Evolutionary conservation across 2,329 filamentous ascomycete genomes (phyloP).

Genomic region (Ophiostoma montium): DNA sequence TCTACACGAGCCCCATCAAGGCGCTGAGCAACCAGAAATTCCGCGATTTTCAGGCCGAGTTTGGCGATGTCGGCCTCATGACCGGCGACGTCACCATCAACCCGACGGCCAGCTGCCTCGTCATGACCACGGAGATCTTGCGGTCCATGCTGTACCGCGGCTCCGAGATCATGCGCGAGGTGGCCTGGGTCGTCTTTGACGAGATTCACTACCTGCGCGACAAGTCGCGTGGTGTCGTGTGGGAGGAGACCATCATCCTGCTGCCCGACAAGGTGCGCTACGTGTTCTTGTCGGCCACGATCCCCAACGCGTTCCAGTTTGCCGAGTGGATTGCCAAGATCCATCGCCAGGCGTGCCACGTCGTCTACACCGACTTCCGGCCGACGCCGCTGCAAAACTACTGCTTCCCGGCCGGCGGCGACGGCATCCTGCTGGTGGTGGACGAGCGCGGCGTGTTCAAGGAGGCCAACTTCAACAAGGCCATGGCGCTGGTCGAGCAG

Average conservation of each 20-base stretch:
- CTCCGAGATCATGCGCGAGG: slow-evolving; percentile 98
- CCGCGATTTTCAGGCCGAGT: slow-evolving; percentile 86
- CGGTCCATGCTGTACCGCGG: slow-evolving; percentile 96
- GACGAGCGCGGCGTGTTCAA: slow-evolving; percentile 95
- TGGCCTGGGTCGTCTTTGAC: slow-evolving; percentile 96
- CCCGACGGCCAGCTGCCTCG: slow-evolving; percentile 89
- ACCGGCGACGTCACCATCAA: slow-evolving; percentile 99
- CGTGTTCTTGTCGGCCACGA: slow-evolving; percentile 94
- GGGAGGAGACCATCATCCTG: slow-evolving; percentile 98
- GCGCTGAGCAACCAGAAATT: slow-evolving; percentile 98
- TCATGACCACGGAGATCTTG: slow-evolving; percentile 99
- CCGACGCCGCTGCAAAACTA: slow-evolving; percentile 96
- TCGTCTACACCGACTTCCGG: slow-evolving; percentile 97
- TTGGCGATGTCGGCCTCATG: slow-evolving; percentile 95
- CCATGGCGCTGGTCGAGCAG: slow-evolving; percentile 80
- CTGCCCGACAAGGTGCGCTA: slow-evolving; percentile 97
- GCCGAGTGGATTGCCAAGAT: slow-evolving; percentile 99
- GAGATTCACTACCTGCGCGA: slow-evolving; percentile 98
- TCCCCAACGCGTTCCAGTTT: slow-evolving; percentile 98
- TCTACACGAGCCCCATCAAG: slow-evolving; percentile 99
- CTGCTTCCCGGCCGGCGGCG: slow-evolving; percentile 85
- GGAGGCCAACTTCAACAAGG: slow-evolving; percentile 93
- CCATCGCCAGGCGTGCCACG: slow-evolving; percentile 93
- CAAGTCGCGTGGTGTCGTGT: slow-evolving; percentile 86
- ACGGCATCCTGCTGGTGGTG: slow-evolving; percentile 85